Base-by-base conservation (phyloP, 768 basidiomycete species). In the Amanita pallidorosea region DNA sequence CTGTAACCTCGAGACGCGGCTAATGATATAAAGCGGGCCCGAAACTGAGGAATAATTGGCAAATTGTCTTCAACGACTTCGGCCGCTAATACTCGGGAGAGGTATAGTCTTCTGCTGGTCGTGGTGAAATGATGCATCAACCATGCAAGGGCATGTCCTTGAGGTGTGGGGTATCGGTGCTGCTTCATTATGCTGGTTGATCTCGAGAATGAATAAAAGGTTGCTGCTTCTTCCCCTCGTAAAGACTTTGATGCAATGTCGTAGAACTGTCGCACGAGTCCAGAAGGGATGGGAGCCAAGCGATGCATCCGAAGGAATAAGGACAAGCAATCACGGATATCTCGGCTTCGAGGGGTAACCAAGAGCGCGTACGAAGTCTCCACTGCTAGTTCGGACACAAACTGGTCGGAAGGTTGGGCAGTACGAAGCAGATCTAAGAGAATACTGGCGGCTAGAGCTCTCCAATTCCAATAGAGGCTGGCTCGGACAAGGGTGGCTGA, bases 381-480 rank as follows among this genome's bases (percentile, higher is more conserved):
- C n/a, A 70, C 58, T 48, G 65, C 62, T 40, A 79, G 65, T 37
- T 64, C 60, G 40, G 64, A 57, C 35, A 71, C 56, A 27, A 54
- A 49, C 48, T 58, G 52, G 41, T 62, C 44, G 22, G 58, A 60
- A 29, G 55, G 12, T 29, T 51, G 17, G 1, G 51, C 29, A 5
- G 50, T 47, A 13, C 53, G 35, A n/a, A 72, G 56, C 5, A 67
- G 52, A 23, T 58, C 54, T 11, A 57, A 59, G 40, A 80, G 58
- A 27, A 80, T 61, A 7, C 51, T 57, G 11, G 69, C 59, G 1
- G 76, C 77, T 35, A 70, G 65, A 23, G 57, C 49, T 45, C 67
- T 64, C 78, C 77, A 82, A 37, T 72, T 66, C 76, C 77, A 82
- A 54, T 74, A 67, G 35, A 80, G 57, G 54, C 77, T 74, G 6